Evolutionary conservation across 2,329 filamentous ascomycete species (phyloP).

Genomic region (Aspergillus pseudoviridinutans): DNA sequence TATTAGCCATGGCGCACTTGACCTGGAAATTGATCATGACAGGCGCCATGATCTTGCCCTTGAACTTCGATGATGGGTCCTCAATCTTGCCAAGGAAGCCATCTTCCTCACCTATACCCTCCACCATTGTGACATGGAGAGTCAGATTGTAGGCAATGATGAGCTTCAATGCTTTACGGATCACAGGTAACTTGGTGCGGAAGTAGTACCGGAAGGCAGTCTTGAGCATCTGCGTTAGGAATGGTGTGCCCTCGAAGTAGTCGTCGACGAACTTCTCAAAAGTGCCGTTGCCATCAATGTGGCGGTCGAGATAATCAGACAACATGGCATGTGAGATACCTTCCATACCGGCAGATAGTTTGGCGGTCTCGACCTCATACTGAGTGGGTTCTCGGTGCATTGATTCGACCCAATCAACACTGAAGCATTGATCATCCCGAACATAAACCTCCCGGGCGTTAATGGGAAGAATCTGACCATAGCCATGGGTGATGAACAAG

Average conservation of each 20-base stretch:
- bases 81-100: conserved; percentile 77
- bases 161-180: conserved; percentile 92
- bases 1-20: conserved; percentile 93
- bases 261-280: conserved; percentile 94
- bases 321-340: conserved; percentile 77
- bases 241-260: conserved; percentile 92
- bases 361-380: conserved; percentile 83
- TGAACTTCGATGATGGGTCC: conserved; percentile 80
- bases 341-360: conserved; percentile 82
- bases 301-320: conserved; percentile 89
- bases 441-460: conserved; percentile 93
- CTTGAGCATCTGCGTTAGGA: conserved; percentile 94
- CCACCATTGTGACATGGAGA: conserved; percentile 88
- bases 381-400: conserved; percentile 69
- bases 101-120: conserved; percentile 79
- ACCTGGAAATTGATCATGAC: conserved; percentile 99
- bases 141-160: conserved; percentile 95
- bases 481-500: conserved; percentile 95
- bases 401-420: conserved; percentile 89
- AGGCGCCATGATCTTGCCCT: conserved; percentile 83
- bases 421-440: conserved; percentile 86
- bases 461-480: conserved; percentile 87
- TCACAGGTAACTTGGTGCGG: conserved; percentile 81
- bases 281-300: conserved; percentile 83
- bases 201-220: conserved; percentile 90